Conservation (phyloP, 1,139 yeast genomes). For the Taiozyma sp. region DNA sequence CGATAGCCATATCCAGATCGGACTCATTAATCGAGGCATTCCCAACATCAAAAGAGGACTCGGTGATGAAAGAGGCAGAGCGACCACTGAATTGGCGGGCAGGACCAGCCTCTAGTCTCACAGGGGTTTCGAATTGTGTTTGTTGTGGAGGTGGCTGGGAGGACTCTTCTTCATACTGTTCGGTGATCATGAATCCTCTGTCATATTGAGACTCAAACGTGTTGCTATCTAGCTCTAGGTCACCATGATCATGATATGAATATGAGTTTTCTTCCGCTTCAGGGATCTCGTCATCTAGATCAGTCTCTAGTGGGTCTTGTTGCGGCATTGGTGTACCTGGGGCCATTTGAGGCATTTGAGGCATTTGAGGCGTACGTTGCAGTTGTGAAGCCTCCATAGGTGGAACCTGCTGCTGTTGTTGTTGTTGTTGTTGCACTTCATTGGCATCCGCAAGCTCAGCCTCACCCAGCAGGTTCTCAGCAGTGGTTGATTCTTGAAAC, state of each 20-base stretch:
- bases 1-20: conserved; percentile 49
- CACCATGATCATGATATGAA: conserved; percentile 19
- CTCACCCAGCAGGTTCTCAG: conserved; percentile 29
- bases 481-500: conserved; percentile 21
- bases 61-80: conserved; percentile 3
- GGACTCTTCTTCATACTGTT: conserved; percentile 25
- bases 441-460: conserved; percentile 17
- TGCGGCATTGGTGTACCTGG: conserved; percentile 1
- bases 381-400: conserved; percentile 10
- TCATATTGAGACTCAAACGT: conserved; percentile 27
- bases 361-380: conserved; percentile 6
- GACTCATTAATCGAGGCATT: conserved; percentile 30
- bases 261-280: conserved; percentile 34
- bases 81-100: background rate
- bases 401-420: conserved; percentile 3
- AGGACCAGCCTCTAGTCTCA: conserved; percentile 1
- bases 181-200: conserved; percentile 26
- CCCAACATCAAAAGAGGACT: conserved; percentile 16
- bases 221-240: conserved; percentile 19
- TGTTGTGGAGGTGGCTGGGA: background rate
- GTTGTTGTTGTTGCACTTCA: conserved; percentile 11
- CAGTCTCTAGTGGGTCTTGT: conserved; percentile 20
- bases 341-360: background rate
- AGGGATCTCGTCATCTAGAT: conserved; percentile 46
- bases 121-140: conserved; percentile 4